Evolutionary conservation across 352 stramenopile genomes (phyloP).

Genomic region (Phytophthora cryptogea): DNA sequence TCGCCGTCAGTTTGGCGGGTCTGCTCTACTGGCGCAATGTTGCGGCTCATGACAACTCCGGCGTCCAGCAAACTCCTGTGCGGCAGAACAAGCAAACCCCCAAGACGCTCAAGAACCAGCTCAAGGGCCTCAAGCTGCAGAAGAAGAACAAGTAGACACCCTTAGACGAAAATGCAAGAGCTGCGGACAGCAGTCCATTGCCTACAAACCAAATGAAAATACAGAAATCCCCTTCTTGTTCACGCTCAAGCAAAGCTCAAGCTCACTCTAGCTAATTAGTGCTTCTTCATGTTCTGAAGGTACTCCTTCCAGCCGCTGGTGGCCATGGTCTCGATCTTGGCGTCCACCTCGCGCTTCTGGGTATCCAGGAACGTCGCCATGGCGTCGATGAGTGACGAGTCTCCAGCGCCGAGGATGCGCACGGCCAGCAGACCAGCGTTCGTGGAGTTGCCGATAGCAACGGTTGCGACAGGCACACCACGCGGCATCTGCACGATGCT

Average conservation of each 20-base stretch:
- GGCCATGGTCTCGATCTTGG: conserved; percentile 90
- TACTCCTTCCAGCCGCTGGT: conserved; percentile 92
- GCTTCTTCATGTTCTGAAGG: conserved; percentile 70
- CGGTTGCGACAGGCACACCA: conserved; percentile 97
- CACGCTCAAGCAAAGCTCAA: background rate
- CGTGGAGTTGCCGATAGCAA: conserved; percentile 97
- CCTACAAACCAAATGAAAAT: conserved; percentile 26
- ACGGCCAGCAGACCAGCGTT: conserved; percentile 98
- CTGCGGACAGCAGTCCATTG: conserved; percentile 2
- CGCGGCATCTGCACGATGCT: conserved; percentile 99
- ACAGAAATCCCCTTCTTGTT: conserved; percentile 30
- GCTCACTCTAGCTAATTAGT: conserved; percentile 31
- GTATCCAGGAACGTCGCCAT: conserved; percentile 94
- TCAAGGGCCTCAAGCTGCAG: conserved; percentile 71
- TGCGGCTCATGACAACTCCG: conserved; percentile 33
- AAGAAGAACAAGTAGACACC: conserved; percentile 56
- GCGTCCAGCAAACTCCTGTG: conserved; percentile 22
- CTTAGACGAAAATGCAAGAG: conserved; percentile 11
- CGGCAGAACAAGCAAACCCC: conserved; percentile 66
- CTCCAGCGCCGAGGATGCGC: conserved; percentile 90
- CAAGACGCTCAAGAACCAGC: conserved; percentile 74
- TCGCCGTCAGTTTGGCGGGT: conserved; percentile 64
- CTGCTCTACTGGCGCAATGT: conserved; percentile 78
- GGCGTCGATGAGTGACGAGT: conserved; percentile 65
- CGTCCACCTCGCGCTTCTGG: conserved; percentile 93